phyloP scores from a whole-genome alignment of 2,329 filamentous ascomycete genomes.

The Aschersonia sp. region DNA sequence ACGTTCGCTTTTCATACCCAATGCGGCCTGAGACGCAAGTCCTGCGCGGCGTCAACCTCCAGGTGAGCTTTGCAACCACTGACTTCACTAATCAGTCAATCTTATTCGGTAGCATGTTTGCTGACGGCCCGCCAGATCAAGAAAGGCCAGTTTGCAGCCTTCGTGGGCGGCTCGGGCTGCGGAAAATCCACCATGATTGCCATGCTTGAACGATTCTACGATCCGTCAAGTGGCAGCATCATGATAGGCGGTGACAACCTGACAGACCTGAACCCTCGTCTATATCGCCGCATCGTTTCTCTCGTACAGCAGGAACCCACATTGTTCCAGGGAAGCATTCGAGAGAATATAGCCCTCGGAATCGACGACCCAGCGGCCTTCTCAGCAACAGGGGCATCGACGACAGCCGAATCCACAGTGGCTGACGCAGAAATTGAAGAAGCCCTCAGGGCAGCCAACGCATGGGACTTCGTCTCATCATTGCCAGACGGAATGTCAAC shows the following conservation, averaged over 20 bases:
- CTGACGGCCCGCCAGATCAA: conserved; percentile 14
- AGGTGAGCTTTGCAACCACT: conserved; percentile 10
- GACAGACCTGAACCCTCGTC: conserved; percentile 26
- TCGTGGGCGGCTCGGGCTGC: conserved; percentile 41
- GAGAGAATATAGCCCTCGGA: conserved; percentile 54
- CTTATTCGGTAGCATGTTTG: neutral
- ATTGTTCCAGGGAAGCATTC: conserved; percentile 68
- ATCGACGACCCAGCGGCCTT: conserved; percentile 4
- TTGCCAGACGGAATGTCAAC: conserved; percentile 89
- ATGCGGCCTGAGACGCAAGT: conserved; percentile 23
- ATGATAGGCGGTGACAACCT: conserved; percentile 28
- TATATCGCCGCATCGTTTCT: conserved; percentile 36
- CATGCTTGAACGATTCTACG: conserved; percentile 31
- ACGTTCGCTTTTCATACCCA: conserved; percentile 52
- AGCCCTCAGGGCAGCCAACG: conserved; percentile 32
- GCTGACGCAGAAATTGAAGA: conserved; percentile 22
- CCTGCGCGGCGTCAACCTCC: conserved; percentile 26
- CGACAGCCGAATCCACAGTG: conserved; percentile 5
- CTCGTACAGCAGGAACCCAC: conserved; percentile 45
- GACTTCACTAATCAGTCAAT: neutral
- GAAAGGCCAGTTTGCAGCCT: conserved; percentile 34
- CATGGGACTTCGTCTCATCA: conserved; percentile 48
- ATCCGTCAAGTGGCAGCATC: conserved; percentile 29
- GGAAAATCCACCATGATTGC: conserved; percentile 49
- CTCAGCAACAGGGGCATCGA: conserved; percentile 11